These are phyloP conservation scores for Fusarium sp. DNA, from an alignment of 2,329 filamentous ascomycete genomes.

Conservation along the genomic window DNA sequence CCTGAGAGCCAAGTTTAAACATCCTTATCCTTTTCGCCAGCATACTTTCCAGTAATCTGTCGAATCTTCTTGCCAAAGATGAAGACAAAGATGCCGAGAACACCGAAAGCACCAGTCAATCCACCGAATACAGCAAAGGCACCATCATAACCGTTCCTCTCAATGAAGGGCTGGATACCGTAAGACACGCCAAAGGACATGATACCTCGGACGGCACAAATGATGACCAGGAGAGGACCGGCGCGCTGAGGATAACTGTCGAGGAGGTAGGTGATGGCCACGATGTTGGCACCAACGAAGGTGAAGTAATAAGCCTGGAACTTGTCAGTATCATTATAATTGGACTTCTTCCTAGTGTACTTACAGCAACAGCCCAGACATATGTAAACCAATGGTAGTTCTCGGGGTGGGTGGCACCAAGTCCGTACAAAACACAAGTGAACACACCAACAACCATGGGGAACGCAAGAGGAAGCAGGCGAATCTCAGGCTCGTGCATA, in stretches of 20 bases:
- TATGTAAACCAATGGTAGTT: constrained; percentile 31
- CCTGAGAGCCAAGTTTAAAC: background rate
- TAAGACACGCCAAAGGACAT: constrained; percentile 43
- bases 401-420: constrained; percentile 12
- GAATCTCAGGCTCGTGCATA: constrained; percentile 40
- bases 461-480: constrained; percentile 39
- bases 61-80: constrained; percentile 28
- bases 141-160: constrained; percentile 22
- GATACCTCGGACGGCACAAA: constrained; percentile 40
- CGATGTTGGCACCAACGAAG: constrained; percentile 40
- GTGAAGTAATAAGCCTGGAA: constrained; percentile 13
- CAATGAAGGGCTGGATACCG: constrained; percentile 38
- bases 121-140: constrained; percentile 20
- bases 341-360: background rate
- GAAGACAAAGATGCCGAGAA: constrained; percentile 19
- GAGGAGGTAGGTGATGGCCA: constrained; percentile 42
- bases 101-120: constrained; percentile 23
- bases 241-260: constrained; percentile 43
- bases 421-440: constrained; percentile 19
- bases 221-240: constrained; percentile 40
- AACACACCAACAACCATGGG: constrained; percentile 36
- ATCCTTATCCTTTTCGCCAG: constrained; percentile 22
- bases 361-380: constrained; percentile 24
- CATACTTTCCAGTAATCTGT: constrained; percentile 8
- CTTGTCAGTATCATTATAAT: background rate